Evolutionary conservation across 345 rosid species (phyloP), one percentile per base, ranked within the genome.

Genomic region (Kernera saxatilis): DNA sequence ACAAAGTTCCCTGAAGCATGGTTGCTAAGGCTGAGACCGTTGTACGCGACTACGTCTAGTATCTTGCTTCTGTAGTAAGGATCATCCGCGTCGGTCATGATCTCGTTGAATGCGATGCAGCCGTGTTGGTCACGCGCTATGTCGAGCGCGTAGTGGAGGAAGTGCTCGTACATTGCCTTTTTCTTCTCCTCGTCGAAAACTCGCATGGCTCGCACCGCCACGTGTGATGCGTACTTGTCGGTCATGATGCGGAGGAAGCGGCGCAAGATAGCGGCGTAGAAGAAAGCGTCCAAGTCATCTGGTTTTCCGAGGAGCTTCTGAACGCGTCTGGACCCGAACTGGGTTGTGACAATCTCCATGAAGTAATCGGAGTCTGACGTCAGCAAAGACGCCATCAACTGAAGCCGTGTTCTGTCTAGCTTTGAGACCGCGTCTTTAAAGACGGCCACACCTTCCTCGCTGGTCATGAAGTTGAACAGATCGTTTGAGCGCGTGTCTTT

Each of bases 1-100:
- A 48, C 77, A 9, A 36, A 72, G 48, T 65, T 73, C 14, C 77
- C 77, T 0, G 3, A 46, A 46, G 17, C 12, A 21, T 57, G 52
- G n/a, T 56, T 7, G 52, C 72, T 56, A 19, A 73, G 77, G 1
- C 0, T 27, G 15, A 56, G 60, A 65, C 60, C 67, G n/a, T 65
- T 45, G 62, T 5, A 0, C 4, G 37, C 12, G 10, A 71, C 12
- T 15, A 52, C 6, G 46, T 23, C 57, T 0, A 15, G 6, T 2
- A 72, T 37, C 33, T 15, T 1, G 19, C 12, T 12, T 12, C 41
- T 64, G 49, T 45, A 17, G 64, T 2, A 8, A 14, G 11, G 11
- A 54, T 43, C 8, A 5, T 18, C 49, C 55, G 8, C 54, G 54
- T 51, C 46, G 46, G 23, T 44, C 45, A 72, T 64, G 32, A 65